phyloP scores from a whole-genome alignment of 2,329 filamentous ascomycete species.

The Fusarium verticillioides region DNA sequence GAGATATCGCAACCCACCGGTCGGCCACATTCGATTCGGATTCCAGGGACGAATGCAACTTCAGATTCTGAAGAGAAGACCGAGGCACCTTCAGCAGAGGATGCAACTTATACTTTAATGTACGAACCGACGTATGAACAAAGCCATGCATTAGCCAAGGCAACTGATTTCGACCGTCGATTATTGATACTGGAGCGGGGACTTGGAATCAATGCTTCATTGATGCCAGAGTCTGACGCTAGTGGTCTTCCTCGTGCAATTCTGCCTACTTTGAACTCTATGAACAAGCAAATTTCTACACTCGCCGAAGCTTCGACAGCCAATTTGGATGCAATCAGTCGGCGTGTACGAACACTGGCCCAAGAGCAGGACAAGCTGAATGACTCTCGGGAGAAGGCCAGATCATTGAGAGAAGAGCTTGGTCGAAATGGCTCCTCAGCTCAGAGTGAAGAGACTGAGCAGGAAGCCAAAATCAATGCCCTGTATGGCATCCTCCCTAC shows the following conservation, averaged over 20 bases:
- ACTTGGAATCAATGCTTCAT: slow-evolving; percentile 79
- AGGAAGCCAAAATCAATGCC: slow-evolving; percentile 87
- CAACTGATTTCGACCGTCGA: slow-evolving; percentile 87
- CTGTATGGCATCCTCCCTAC: slow-evolving; percentile 89
- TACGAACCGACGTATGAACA: slow-evolving; percentile 73
- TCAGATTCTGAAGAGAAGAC: slow-evolving; percentile 29
- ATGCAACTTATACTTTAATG: slow-evolving; percentile 71
- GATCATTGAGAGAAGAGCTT: slow-evolving; percentile 69
- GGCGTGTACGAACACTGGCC: slow-evolving; percentile 75
- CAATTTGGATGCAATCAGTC: slow-evolving; percentile 77
- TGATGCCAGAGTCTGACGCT: slow-evolving; percentile 70
- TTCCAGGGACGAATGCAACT: slow-evolving; percentile 15
- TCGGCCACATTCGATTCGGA: slow-evolving; percentile 15
- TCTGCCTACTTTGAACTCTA: slow-evolving; percentile 80
- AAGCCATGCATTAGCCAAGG: slow-evolving; percentile 78
- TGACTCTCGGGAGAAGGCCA: slow-evolving; percentile 71
- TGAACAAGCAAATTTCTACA: slow-evolving; percentile 83
- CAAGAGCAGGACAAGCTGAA: slow-evolving; percentile 79
- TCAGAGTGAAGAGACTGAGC: slow-evolving; percentile 69
- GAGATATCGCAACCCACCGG: slow-evolving; percentile 61
- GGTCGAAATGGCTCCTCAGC: slow-evolving; percentile 57
- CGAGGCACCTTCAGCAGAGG: slow-evolving; percentile 38
- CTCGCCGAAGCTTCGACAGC: slow-evolving; percentile 78
- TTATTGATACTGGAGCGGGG: slow-evolving; percentile 82
- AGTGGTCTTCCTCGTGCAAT: slow-evolving; percentile 74